Base-by-base conservation (phyloP, 2,329 filamentous ascomycete genomes). In the Plenodomus biglobosus region DNA sequence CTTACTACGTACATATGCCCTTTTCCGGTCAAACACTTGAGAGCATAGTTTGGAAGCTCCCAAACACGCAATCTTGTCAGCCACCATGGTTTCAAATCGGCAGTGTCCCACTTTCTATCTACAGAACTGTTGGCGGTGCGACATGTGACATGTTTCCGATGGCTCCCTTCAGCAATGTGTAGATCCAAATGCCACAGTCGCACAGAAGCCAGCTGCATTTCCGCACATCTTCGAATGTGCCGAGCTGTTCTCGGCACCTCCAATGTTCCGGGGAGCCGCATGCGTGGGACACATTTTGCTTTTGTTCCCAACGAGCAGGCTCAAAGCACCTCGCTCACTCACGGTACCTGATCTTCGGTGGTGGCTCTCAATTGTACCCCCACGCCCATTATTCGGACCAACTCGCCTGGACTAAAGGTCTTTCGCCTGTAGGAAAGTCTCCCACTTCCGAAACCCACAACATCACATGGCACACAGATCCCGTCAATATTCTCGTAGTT, bases 261-360 rank as follows among this genome's bases (percentile, higher is more conserved):
- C 40, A n/a, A 48, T 22, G 44, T 39, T 42, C 22, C 40, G 38
- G 41, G 48, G 55, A 58, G 53, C 64, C 63, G 42, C 48, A 51
- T 50, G 41, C 41, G 45, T 56, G 61, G 59, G 57, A n/a, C 38
- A n/a, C 18, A 34, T 20, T 40, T 69, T 64, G 60, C 61, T 66
- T 65, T 44, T 62, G 44, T 41, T 61, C 55, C 58, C 61, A 61
- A 42, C 21, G 49, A 30, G 51, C 48, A 53, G 65, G 58, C 56
- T 61, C 53, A 43, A 42, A 43, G 38, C 57, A 50, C 56, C 53
- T 52, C 48, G 51, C 50, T 49, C 52, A 52, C 50, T 49, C 52
- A 52, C 46, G 53, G 68, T 70, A 61, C 67, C 65, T 71, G 65
- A 66, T 61, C 50, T 41, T 53, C 56, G 48, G 52, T 58, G 56